A percentile compares a stretch with the other conserved stretches of the same genome.
Evolutionary conservation across 2,329 filamentous ascomycete genomes (phyloP).

Genomic region (Conoideocrella luteorostrata): DNA sequence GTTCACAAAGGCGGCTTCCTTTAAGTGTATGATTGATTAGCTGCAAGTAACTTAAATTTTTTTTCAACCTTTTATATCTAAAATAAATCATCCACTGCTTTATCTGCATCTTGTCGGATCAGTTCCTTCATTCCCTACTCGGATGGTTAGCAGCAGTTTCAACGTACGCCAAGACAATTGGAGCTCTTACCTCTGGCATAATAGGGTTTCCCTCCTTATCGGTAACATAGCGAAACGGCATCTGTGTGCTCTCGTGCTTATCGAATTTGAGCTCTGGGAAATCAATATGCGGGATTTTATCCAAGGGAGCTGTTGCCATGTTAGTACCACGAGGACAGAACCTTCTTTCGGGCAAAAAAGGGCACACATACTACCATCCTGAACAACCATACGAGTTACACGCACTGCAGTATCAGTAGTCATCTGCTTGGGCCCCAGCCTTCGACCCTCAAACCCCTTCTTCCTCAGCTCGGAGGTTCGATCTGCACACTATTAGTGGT

Average conservation of each 20-base stretch:
- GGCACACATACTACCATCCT: conserved; percentile 63
- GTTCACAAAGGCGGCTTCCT: no score
- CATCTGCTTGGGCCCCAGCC: conserved; percentile 92
- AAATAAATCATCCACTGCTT: conserved; percentile 80
- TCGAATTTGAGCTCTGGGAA: conserved; percentile 85
- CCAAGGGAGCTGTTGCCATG: conserved; percentile 57
- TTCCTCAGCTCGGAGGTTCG: conserved; percentile 91
- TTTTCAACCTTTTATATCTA: conserved; percentile 26
- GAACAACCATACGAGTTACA: conserved; percentile 83
- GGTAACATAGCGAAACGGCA: conserved; percentile 96
- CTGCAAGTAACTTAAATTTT: background rate
- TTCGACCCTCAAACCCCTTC: conserved; percentile 83
- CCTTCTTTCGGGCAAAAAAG: background rate
- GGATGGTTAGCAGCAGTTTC: conserved; percentile 20
- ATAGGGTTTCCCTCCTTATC: conserved; percentile 69
- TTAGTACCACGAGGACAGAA: background rate
- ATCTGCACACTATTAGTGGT: conserved; percentile 54
- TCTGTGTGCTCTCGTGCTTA: conserved; percentile 88
- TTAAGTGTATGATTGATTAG: background rate
- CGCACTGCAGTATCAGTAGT: conserved; percentile 96
- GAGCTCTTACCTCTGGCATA: conserved; percentile 74
- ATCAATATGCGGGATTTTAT: conserved; percentile 76
- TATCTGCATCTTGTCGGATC: conserved; percentile 90
- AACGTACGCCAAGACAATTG: no score
- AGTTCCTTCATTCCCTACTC: conserved; percentile 84